Percentiles rank a stretch among this genome's conserved stretches.
phyloP scores from a whole-genome alignment of 2,329 filamentous ascomycete genomes.

The Fusarium sp. region DNA sequence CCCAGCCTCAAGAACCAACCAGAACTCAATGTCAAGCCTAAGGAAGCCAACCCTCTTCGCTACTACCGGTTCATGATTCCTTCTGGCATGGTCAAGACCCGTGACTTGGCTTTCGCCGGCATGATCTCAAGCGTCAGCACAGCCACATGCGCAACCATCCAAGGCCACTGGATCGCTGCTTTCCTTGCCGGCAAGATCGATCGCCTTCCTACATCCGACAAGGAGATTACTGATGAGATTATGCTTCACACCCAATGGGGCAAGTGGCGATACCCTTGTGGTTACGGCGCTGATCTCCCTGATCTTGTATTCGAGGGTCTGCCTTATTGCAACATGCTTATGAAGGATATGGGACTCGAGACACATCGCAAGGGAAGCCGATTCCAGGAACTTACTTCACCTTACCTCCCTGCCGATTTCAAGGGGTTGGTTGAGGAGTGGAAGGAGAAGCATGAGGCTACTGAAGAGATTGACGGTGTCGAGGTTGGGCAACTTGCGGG shows the following conservation, averaged over 20 bases:
- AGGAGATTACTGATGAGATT: conserved; percentile 60
- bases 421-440: conserved; percentile 43
- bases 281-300: conserved; percentile 68
- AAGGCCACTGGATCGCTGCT: conserved; percentile 65
- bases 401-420: conserved; percentile 39
- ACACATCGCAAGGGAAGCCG: conserved; percentile 25
- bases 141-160: conserved; percentile 46
- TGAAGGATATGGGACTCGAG: conserved; percentile 71
- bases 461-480: not conserved
- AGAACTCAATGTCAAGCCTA: conserved; percentile 26
- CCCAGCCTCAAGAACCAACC: conserved; percentile 37
- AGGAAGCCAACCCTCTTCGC: conserved; percentile 33
- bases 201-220: conserved; percentile 45
- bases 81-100: conserved; percentile 7
- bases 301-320: conserved; percentile 82
- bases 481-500: not conserved
- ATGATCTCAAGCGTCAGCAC: conserved; percentile 47
- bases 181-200: conserved; percentile 63
- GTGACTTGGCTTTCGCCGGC: conserved; percentile 48
- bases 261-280: conserved; percentile 73
- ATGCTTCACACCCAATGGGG: conserved; percentile 74
- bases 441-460: conserved; percentile 3
- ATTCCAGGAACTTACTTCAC: conserved; percentile 23
- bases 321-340: conserved; percentile 64
- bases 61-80: conserved; percentile 45